Evolutionary conservation across 352 stramenopile species (phyloP).

Genomic region (Globisporangium abappressorium): DNA sequence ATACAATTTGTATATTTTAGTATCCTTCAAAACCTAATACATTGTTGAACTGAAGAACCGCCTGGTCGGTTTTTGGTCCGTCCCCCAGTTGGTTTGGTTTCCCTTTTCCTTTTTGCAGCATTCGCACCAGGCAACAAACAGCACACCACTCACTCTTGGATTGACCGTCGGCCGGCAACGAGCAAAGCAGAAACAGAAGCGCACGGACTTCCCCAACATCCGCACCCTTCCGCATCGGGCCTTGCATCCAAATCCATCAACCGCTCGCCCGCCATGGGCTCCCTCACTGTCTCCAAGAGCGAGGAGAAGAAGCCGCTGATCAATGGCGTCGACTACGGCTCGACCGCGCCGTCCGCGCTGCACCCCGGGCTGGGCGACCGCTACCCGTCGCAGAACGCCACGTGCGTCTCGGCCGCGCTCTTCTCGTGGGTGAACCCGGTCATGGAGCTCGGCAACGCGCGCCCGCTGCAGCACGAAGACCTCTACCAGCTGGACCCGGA

Average conservation of each 20-base stretch:
- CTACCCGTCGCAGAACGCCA: slow-evolving; percentile 52
- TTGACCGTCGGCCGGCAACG: not conserved
- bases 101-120: not conserved
- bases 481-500: slow-evolving; percentile 79
- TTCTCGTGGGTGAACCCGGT: slow-evolving; percentile 89
- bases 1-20: not conserved
- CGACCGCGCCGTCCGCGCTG: not conserved
- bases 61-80: not conserved
- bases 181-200: not conserved
- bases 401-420: slow-evolving; percentile 59
- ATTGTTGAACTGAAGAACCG: not conserved
- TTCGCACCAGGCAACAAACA: not conserved
- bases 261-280: slow-evolving; percentile 3
- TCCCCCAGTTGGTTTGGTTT: not conserved
- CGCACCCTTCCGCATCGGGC: not conserved
- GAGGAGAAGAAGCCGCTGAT: slow-evolving; percentile 35
- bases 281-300: slow-evolving; percentile 11
- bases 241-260: not conserved
- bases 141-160: not conserved
- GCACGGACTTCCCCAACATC: not conserved
- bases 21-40: not conserved
- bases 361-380: slow-evolving; percentile 47
- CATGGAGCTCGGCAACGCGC: slow-evolving; percentile 80
- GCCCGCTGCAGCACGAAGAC: slow-evolving; percentile 76
- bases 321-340: slow-evolving; percentile 13